phyloP scores from a whole-genome alignment of 768 basidiomycete species.

The Lentinula raphanica region DNA sequence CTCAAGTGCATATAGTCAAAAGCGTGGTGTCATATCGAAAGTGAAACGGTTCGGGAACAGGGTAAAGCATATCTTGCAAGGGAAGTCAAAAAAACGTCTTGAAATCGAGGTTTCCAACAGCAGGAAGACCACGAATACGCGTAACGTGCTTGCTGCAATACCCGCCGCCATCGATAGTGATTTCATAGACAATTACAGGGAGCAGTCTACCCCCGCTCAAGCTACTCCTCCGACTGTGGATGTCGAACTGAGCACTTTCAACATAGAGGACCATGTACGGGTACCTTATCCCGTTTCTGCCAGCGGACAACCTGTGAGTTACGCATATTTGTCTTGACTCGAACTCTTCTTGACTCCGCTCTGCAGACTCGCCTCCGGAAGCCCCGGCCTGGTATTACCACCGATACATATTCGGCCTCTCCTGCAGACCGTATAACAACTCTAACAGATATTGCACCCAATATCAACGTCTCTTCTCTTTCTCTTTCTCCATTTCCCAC shows the following conservation, averaged over 20 bases:
- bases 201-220: neutral
- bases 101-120: neutral
- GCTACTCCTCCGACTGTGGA: neutral
- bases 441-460: neutral
- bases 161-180: neutral
- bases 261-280: neutral
- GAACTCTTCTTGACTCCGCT: neutral
- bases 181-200: neutral
- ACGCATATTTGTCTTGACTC: neutral
- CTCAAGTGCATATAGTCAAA: neutral
- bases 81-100: slow-evolving; percentile 7
- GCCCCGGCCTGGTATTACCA: slow-evolving; percentile 15
- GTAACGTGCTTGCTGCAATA: neutral
- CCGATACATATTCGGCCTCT: slow-evolving; percentile 12
- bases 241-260: neutral
- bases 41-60: slow-evolving; percentile 24
- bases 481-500: neutral
- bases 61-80: slow-evolving; percentile 21
- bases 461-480: too few relatives aligned
- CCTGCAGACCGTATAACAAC: neutral
- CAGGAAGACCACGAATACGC: neutral
- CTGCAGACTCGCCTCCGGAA: slow-evolving; percentile 10
- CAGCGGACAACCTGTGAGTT: neutral
- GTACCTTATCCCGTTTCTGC: neutral
- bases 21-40: slow-evolving; percentile 13